Conservation (phyloP, 257 asterid genomes). For the Penstemon newberryi region DNA sequence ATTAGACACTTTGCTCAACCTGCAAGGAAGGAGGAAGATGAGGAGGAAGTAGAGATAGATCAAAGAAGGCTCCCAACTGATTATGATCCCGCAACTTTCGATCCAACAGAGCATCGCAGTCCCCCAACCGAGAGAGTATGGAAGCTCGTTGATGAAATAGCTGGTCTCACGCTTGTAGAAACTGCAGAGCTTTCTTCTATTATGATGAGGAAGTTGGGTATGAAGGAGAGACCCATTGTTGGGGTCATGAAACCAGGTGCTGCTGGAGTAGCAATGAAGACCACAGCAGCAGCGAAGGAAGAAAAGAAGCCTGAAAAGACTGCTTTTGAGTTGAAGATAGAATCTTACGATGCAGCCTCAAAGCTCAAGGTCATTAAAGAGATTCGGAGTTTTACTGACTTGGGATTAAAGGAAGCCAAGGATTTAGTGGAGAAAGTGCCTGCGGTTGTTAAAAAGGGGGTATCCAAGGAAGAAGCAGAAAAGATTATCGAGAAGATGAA, state of each 20-base stretch:
- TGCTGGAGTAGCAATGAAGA: constrained; percentile 40
- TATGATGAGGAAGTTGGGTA: constrained; percentile 46
- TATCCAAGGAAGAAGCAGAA: constrained; percentile 46
- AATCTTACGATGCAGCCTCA: constrained; percentile 65
- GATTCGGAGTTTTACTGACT: constrained; percentile 42
- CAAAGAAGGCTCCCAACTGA: constrained; percentile 85
- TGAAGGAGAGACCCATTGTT: constrained; percentile 41
- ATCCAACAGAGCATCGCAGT: constrained; percentile 81
- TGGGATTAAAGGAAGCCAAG: constrained; percentile 49
- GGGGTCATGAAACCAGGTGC: constrained; percentile 65
- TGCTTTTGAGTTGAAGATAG: constrained; percentile 69
- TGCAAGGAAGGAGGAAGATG: constrained; percentile 56
- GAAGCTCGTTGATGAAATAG: constrained; percentile 78
- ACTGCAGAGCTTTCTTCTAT: constrained; percentile 58
- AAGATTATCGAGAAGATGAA: constrained; percentile 49
- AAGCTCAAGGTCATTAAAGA: constrained; percentile 70
- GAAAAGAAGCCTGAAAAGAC: constrained; percentile 70
- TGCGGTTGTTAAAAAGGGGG: constrained; percentile 43
- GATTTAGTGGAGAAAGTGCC: constrained; percentile 51
- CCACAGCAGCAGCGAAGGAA: constrained; percentile 46
- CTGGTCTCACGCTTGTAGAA: constrained; percentile 70
- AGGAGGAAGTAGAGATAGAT: constrained; percentile 66
- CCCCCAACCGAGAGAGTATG: constrained; percentile 78
- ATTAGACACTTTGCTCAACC: constrained; percentile 55
- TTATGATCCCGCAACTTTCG: constrained; percentile 71